Evolutionary conservation across 179 eudicot genomes (phyloP), one percentile per base, ranked within the genome.

Genomic region (Drosera spatulata): DNA sequence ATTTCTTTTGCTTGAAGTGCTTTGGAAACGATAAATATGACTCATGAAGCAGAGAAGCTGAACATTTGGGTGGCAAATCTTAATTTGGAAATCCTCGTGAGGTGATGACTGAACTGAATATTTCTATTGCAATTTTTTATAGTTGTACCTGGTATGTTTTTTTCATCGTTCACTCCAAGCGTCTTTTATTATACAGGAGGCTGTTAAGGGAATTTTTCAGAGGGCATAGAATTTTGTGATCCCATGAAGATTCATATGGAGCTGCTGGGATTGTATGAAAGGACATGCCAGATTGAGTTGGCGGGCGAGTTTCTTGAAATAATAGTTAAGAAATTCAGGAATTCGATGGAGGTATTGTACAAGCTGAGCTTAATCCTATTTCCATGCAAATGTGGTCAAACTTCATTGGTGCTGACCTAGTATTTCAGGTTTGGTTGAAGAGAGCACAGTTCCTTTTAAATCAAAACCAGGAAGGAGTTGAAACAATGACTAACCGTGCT

Each of bases 171-270:
- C 14, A 22, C 1, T 22, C 33, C 33, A 22, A 0, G 33, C 33
- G 33, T 22, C 33, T 0, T 68, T 51, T 60, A 59, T 55, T 63
- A 52, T 62, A 56, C 76, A 91, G 98, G 95, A 88, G 59, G 87
- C 95, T 51, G 96, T 91, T 45, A 58, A 39, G 39, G 86, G 69
- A 68, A 39, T 88, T 48, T 91, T 91, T 70, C 85, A 82, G 44
- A 77, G 95, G 72, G 96, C 96, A 55, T 88, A 83, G 96, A 88
- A 79, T 78, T 66, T 55, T 91, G 87, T 77, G 98, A 91, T 74
- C 80, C 91, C 67, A 79, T 88, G 57, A 91, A 84, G 69, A 77
- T 88, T 67, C 84, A 91, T 69, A 52, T 88, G 62, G 95, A 90
- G 46, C 75, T 91, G 11, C 55, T 91, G 55, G 91, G 86, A 56